Base-by-base conservation (phyloP, 495 filamentous ascomycete species). In the Penicillium roqueforti region DNA sequence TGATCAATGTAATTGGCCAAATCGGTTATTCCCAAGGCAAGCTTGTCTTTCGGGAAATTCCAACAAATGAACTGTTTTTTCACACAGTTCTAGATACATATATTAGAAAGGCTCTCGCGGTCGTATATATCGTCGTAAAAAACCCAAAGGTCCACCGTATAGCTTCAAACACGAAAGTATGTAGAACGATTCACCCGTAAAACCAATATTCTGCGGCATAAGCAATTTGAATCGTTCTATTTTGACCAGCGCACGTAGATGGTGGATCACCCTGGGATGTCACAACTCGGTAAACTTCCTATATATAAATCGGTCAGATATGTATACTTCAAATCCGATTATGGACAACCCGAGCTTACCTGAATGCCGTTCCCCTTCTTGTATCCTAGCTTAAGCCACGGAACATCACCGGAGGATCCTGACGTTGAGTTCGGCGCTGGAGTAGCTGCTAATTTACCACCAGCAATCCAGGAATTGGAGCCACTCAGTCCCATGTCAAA, bases 181-280 rank as follows among this genome's bases (percentile, higher is more conserved):
- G 3, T 1, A 28, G 20, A 9, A 25, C 7, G 6, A 6, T 25
- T 22, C 45, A 71, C 29, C 70, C 73, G 60, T 82, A 89, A 51
- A 89, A 82, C 83, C 83, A 89, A 66, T 91, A 91, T 64, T 82
- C 79, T 0, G 87, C 80, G 0, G 85, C 71, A 67, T 90, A 91
- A 10, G 81, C 76, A 4, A 88, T 76, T 59, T 76, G 63, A 26
- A 77, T 62, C 0, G 71, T 72, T 1, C 57, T 63, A 1, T 67
- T 38, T 36, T 70, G 65, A 4, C 68, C 68, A 26, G 62, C 56
- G 51, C 75, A 79, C 11, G 76, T 83, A n/a, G 69, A 47, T 40
- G 77, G 75, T 7, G 80, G 47, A 26, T 59, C 62, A 18, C 87
- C 87, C n/a, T 83, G 83, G 11, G 81, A 81, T 1, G 87, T 90